Evolutionary conservation across 345 rosid genomes (phyloP).

Genomic region (Eutrema yunnanense): DNA sequence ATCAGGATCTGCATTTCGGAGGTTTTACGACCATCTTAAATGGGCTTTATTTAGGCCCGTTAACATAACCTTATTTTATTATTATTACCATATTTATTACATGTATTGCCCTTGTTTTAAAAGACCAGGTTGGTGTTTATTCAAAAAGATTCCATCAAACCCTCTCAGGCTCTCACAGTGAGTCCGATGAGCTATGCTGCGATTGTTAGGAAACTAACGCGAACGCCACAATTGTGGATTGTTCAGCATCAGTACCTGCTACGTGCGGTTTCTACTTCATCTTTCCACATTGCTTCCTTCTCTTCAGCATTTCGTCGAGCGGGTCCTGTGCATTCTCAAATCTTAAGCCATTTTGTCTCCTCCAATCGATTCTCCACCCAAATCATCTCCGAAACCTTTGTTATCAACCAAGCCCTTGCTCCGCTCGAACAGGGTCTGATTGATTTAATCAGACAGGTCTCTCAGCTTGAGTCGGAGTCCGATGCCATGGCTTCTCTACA

Average conservation of each 20-base stretch:
- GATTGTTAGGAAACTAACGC: conserved; percentile 10
- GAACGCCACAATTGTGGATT: neutral
- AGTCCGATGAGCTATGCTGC: conserved; percentile 17
- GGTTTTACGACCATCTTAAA: neutral
- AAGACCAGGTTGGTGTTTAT: neutral
- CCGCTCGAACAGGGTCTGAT: conserved; percentile 26
- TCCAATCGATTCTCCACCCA: conserved; percentile 34
- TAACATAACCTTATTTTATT: neutral
- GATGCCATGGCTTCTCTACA: conserved; percentile 52
- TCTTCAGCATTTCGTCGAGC: conserved; percentile 54
- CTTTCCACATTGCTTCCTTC: conserved; percentile 3
- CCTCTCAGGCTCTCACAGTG: too few species aligned
- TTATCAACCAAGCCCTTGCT: conserved; percentile 12
- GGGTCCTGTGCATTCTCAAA: conserved; percentile 8
- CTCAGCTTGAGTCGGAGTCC: conserved; percentile 40
- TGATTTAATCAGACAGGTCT: conserved; percentile 40
- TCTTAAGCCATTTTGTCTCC: conserved; percentile 16
- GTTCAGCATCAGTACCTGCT: neutral
- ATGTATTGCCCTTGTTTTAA: too few species aligned
- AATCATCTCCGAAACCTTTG: conserved; percentile 20
- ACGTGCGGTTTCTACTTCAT: neutral
- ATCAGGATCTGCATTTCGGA: neutral
- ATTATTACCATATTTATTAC: neutral
- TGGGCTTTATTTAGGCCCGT: conserved; percentile 8
- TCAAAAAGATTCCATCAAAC: neutral